Conservation (phyloP, 139 green algal genomes). For the Ettlia oleoabundans region DNA sequence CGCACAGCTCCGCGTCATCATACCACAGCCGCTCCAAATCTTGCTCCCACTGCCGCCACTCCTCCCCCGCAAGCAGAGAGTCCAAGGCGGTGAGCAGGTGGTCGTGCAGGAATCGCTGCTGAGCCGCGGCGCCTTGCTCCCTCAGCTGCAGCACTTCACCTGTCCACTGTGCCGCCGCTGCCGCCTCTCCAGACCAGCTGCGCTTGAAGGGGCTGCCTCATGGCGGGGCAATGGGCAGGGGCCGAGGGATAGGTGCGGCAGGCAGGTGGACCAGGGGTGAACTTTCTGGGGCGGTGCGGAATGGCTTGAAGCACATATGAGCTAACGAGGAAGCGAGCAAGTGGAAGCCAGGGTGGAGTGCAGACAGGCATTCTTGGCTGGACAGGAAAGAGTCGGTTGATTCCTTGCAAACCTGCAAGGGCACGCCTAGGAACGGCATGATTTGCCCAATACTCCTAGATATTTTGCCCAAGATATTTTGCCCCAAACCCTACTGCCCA, state of each 20-base stretch:
- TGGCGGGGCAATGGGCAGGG: constrained; percentile 9
- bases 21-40: constrained; percentile 34
- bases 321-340: too few species aligned
- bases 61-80: constrained; percentile 23
- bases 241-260: background rate
- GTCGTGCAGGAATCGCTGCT: constrained; percentile 44
- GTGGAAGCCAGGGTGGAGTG: background rate
- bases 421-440: too few species aligned
- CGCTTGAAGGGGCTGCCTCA: constrained; percentile 9
- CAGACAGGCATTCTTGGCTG: too few species aligned
- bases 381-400: background rate
- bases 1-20: constrained; percentile 33
- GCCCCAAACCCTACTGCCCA: too few species aligned
- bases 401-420: background rate
- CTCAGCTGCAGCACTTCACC: constrained; percentile 53
- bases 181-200: constrained; percentile 21
- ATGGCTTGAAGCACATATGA: too few species aligned
- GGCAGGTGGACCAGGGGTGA: background rate
- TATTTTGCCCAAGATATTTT: too few species aligned
- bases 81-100: constrained; percentile 40
- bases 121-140: constrained; percentile 23
- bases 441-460: too few species aligned
- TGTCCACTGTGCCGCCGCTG: background rate
- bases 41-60: constrained; percentile 43
- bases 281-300: too few species aligned